Conservation (phyloP, 805 yeast genomes). For the Pichia rugopelliculosa region DNA sequence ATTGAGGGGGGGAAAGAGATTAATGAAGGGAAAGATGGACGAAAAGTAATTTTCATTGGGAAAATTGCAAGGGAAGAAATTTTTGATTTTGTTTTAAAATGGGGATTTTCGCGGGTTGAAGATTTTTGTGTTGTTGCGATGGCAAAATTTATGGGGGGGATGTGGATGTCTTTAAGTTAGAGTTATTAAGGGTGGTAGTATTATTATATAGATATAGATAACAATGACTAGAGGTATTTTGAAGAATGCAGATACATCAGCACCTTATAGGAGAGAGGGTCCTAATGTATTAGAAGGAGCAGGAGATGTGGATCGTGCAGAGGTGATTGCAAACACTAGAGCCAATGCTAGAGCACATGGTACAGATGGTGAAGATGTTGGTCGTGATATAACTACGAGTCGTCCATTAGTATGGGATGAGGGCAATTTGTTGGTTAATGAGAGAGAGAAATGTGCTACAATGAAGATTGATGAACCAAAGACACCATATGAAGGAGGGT, state of each 20-base stretch:
- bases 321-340: conserved; percentile 73
- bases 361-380: too few species aligned
- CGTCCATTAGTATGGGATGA: conserved; percentile 76
- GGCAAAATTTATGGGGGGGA: too few species aligned
- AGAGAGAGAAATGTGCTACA: conserved; percentile 63
- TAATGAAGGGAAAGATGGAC: neutral
- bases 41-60: too few species aligned
- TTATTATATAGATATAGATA: too few species aligned
- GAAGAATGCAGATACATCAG: conserved; percentile 24
- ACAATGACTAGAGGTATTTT: conserved; percentile 21
- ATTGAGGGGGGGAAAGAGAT: too few species aligned
- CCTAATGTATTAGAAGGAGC: conserved; percentile 13
- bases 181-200: too few species aligned
- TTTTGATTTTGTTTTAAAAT: too few species aligned
- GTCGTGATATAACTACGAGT: neutral
- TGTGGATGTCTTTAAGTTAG: too few species aligned
- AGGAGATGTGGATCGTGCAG: conserved; percentile 38
- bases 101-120: too few species aligned
- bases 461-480: conserved; percentile 92
- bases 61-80: too few species aligned
- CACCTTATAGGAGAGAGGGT: conserved; percentile 19
- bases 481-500: conserved; percentile 91
- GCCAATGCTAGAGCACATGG: conserved; percentile 46
- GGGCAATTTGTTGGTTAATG: conserved; percentile 62
- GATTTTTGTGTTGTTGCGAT: too few species aligned